phyloP scores from a whole-genome alignment of 805 yeast genomes.

The Candida boidinii region DNA sequence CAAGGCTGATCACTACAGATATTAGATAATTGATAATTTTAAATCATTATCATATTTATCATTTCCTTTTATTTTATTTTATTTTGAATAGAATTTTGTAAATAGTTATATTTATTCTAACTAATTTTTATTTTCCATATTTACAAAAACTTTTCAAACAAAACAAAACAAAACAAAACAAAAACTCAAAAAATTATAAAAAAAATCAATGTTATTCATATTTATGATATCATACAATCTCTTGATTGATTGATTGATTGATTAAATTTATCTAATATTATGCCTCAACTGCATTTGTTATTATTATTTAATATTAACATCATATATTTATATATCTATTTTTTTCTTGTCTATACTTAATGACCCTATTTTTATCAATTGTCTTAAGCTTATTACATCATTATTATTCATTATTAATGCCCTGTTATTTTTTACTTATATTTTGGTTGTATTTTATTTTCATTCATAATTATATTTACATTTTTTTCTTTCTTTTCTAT shows the following conservation, averaged over 20 bases:
- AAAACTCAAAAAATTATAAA: too few species aligned
- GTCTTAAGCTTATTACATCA: too few species aligned
- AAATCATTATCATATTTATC: neutral
- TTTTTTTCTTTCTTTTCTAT: neutral
- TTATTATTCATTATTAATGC: too few species aligned
- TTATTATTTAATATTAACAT: neutral
- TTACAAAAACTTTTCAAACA: too few species aligned
- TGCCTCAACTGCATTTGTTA: slow-evolving; percentile 26
- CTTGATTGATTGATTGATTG: slow-evolving; percentile 1
- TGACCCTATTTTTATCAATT: neutral
- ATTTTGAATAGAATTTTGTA: neutral
- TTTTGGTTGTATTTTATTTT: too few species aligned
- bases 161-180: too few species aligned
- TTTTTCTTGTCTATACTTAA: neutral
- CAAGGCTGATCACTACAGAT: slow-evolving; percentile 98
- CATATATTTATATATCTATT: neutral
- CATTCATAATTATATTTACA: slow-evolving; percentile 8
- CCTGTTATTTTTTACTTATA: too few species aligned
- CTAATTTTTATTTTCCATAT: slow-evolving; percentile 1
- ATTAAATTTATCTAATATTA: slow-evolving; percentile 2
- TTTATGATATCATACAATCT: neutral
- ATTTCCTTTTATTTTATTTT: neutral
- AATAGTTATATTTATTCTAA: neutral
- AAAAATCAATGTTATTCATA: too few species aligned
- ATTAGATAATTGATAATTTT: slow-evolving; percentile 39